These are phyloP conservation scores for Apophysomyces trapeziformis DNA, from an alignment of 371 early-diverging fungal species.

Conservation along the genomic window DNA sequence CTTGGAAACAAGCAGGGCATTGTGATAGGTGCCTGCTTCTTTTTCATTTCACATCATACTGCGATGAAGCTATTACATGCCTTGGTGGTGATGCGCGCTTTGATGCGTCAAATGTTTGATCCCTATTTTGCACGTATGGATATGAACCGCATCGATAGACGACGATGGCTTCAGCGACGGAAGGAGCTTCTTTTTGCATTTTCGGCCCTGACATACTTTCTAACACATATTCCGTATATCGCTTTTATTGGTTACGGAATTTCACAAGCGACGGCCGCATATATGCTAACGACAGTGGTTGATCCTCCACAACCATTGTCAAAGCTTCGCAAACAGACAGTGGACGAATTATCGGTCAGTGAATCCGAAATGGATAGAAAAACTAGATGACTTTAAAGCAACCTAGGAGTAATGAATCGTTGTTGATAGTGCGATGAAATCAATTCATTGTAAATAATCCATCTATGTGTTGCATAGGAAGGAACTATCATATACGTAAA, in stretches of 20 bases:
- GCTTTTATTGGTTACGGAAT: conserved; percentile 61
- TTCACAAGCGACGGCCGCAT: conserved; percentile 63
- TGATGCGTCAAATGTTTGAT: conserved; percentile 67
- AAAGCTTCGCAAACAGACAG: background rate
- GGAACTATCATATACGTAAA: too few relatives aligned
- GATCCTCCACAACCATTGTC: conserved; percentile 43
- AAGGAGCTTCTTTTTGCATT: conserved; percentile 69
- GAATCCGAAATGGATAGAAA: conserved; percentile 8
- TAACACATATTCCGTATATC: conserved; percentile 55
- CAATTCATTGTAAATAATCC: too few relatives aligned
- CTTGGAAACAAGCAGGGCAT: conserved; percentile 52
- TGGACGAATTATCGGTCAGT: conserved; percentile 1
- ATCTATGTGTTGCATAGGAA: too few relatives aligned
- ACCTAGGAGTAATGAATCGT: background rate
- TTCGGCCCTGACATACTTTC: conserved; percentile 61
- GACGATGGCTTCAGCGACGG: conserved; percentile 63
- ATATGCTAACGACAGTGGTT: conserved; percentile 57
- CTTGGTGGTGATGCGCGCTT: conserved; percentile 63
- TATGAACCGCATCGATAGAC: conserved; percentile 54
- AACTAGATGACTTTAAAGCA: background rate
- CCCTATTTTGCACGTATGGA: conserved; percentile 70
- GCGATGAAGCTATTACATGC: conserved; percentile 54
- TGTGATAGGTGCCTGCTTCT: conserved; percentile 50
- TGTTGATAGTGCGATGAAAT: too few relatives aligned
- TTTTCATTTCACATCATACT: conserved; percentile 48